Evolutionary conservation across 2,329 filamentous ascomycete species (phyloP), one percentile per base, ranked within the genome.

Genomic region (Aspergillus sp.): DNA sequence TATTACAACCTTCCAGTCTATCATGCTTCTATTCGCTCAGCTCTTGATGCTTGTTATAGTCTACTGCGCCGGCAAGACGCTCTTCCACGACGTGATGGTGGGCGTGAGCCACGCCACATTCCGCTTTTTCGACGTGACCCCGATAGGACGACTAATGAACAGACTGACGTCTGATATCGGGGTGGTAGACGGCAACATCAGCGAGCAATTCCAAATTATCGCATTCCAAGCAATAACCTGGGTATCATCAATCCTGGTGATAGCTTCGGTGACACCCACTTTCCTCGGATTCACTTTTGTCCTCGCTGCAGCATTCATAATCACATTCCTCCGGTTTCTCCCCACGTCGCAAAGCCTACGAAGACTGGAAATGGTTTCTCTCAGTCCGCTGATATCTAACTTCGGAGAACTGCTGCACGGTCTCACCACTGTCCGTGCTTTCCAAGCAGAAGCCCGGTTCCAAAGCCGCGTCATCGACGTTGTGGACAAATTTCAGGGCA

Each of bases 111-210:
- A 85, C 61, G 89, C 91, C 0, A 92, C 87, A 0, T 95, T 96
- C 73, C 84, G 90, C 1, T 96, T 92, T 70, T 94, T 95, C 73
- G 92, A 96, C 66, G 84, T 90, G 3, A 96, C 92, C 0, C 92
- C 92, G 0, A 86, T 95, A 0, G 92, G 92, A 0, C 84, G 92
- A 44, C 76, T 96, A 55, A 96, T 96, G 89, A 96, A 96, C 68
- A 83, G 92, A 7, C 79, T 96, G 54, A 95, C 91, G 0, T 90
- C 89, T 1, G 91, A 96, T 63, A 94, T 96, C 72, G 89, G 88
- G 24, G 92, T 90, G 46, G 82, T 96, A 0, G 92, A 96, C 64
- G 91, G 91, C 1, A 87, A 88, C n/a, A 88, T 96, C 61, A 87
- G 89, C 45, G 74, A 78, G 9, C 85, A 90, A 11, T 83, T 96